Base-by-base conservation (phyloP, 257 asterid genomes). In the Salvia splendens region DNA sequence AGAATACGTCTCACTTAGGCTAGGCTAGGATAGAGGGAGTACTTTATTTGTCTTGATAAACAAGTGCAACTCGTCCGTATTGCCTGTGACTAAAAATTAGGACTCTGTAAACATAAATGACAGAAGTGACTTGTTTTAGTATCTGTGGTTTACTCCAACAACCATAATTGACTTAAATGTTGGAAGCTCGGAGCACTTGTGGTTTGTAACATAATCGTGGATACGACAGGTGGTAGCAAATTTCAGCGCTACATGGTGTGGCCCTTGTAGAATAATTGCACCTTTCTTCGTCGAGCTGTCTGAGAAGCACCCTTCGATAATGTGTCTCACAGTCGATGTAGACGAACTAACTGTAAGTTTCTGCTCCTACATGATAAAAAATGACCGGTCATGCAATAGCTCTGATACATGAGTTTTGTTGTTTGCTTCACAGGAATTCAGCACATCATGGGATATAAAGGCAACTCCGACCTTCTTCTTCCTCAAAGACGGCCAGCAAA, bases 381-480 rank as follows among this genome's bases (percentile, higher is more conserved):
- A 14, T 64, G 48, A 53, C 43, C 46, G 38, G 32, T 14, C 48
- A 16, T 46, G 66, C 11, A 6, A 40, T 40, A 71, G 40, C 49
- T 62, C 30, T 45, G 42, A 38, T 50, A 50, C 11, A 61, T 67
- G 42, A 56, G 15, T 16, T 17, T 49, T 58, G 43, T 20, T 74
- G 7, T 50, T 40, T 48, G 75, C 51, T 72, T 75, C 92, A 0
- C 30, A 94, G 99, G 98, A 94, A 52, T 87, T 94, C 38, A 94
- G 99, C 79, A 76, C 97, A 42, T 80, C 96, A 53, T 94, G 90
- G 98, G 99, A 94, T 77, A 91, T 94, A 65, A 94, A 89, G 82
- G 98, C 98, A 68, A 94, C 99, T 35, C 99, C 99, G n/a, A 94
- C 99, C 65, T 94, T 94, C 87, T 91, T 89, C 85, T 89, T 94